A percentile compares a stretch with the other conserved stretches of the same genome.
These are phyloP conservation scores for Acrodontium crateriforme DNA, from an alignment of 2,329 filamentous ascomycete genomes.

Conservation along the genomic window DNA sequence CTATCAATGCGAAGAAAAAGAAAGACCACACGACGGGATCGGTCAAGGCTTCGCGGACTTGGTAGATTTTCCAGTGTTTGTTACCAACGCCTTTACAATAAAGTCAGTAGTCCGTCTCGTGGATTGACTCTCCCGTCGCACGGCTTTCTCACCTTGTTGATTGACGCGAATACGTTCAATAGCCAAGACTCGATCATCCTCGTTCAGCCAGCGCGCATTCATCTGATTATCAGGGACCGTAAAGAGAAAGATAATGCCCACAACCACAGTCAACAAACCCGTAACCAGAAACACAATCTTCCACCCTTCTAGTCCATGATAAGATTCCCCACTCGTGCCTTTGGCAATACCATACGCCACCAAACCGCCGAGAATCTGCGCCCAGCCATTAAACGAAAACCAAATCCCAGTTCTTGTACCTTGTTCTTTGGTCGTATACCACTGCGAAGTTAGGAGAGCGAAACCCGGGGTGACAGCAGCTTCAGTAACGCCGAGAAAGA, in stretches of 20 bases:
- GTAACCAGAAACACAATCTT: slow-evolving; percentile 42
- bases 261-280: slow-evolving; percentile 27
- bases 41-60: slow-evolving; percentile 45
- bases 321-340: slow-evolving; percentile 27
- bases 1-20: slow-evolving; percentile 42
- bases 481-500: slow-evolving; percentile 56
- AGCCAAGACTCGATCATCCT: slow-evolving; percentile 52
- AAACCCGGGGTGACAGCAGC: slow-evolving; percentile 56
- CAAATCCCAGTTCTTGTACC: slow-evolving; percentile 49
- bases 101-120: too few relatives aligned
- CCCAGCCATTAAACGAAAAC: slow-evolving; percentile 55
- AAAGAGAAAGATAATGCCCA: slow-evolving; percentile 32
- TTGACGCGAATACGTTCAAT: slow-evolving; percentile 61
- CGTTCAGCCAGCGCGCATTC: slow-evolving; percentile 48
- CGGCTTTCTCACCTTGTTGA: slow-evolving; percentile 62
- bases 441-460: slow-evolving; percentile 53
- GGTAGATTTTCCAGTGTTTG: slow-evolving; percentile 31
- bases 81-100: slow-evolving; percentile 47
- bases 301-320: slow-evolving; percentile 46
- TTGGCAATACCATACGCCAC: slow-evolving; percentile 51
- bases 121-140: too few relatives aligned
- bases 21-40: slow-evolving; percentile 49
- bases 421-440: slow-evolving; percentile 60
- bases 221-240: slow-evolving; percentile 45
- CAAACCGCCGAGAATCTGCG: slow-evolving; percentile 48